Evolutionary conservation across 2,329 filamentous ascomycete genomes (phyloP).

Genomic region (Neopestalotiopsis rosae): DNA sequence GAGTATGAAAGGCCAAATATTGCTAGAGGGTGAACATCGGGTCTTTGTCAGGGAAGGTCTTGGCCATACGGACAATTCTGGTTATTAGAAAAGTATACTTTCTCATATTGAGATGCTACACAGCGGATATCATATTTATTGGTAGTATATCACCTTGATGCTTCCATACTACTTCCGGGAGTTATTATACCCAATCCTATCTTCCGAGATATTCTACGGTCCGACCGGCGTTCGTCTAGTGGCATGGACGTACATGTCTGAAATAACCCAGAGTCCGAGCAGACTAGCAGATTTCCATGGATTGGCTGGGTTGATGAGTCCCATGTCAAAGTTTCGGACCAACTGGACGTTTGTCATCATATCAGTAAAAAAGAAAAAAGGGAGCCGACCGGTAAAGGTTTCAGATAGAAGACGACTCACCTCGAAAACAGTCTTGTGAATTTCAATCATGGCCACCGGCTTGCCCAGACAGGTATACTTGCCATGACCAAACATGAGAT

Average conservation of each 20-base stretch:
- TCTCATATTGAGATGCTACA: neutral
- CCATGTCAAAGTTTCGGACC: slow-evolving; percentile 25
- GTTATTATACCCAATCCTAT: neutral
- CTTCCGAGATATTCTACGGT: no score
- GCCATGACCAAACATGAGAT: slow-evolving; percentile 44
- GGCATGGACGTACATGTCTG: slow-evolving; percentile 24
- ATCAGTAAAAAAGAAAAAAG: neutral
- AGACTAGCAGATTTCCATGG: slow-evolving; percentile 22
- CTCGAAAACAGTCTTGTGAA: slow-evolving; percentile 45
- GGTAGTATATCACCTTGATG: no score
- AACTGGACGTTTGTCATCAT: slow-evolving; percentile 13
- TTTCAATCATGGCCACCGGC: slow-evolving; percentile 44
- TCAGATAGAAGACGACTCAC: slow-evolving; percentile 29
- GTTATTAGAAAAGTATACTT: neutral
- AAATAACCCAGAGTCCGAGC: slow-evolving; percentile 21
- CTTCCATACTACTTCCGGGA: no score
- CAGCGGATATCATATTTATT: neutral
- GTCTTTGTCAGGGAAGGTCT: neutral
- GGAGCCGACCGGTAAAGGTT: no score
- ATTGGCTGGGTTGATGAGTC: slow-evolving; percentile 23
- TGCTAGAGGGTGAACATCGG: neutral
- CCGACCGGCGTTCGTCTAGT: neutral
- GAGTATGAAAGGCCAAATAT: neutral
- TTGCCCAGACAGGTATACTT: slow-evolving; percentile 43
- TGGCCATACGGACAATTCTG: neutral